Percentiles rank a stretch among this genome's conserved stretches.
Conservation (phyloP, 192 early-diverging fungal genomes). For the Umbelopsis vinacea region DNA sequence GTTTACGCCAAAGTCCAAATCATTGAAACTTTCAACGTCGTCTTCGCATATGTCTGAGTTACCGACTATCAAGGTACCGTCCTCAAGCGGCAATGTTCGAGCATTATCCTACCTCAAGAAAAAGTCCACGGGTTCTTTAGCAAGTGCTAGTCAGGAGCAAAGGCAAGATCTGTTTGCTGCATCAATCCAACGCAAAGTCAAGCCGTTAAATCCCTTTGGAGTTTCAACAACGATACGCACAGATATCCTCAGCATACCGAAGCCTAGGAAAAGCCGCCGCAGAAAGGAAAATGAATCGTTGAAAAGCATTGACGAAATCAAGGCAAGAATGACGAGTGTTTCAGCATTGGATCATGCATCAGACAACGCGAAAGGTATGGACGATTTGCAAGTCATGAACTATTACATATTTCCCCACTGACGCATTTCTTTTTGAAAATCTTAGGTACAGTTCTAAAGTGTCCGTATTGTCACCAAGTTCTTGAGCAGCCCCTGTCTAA, state of each 20-base stretch:
- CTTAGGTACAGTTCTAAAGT: not conserved
- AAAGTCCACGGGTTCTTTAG: not conserved
- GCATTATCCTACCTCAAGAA: conserved; percentile 18
- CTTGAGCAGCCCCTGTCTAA: conserved; percentile 8
- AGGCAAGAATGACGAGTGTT: conserved; percentile 4
- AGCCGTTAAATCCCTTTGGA: not conserved
- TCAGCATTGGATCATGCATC: not conserved
- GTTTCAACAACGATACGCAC: not conserved
- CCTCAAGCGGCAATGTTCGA: not conserved
- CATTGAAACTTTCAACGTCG: not conserved
- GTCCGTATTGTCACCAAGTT: conserved; percentile 22
- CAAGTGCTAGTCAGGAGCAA: not conserved
- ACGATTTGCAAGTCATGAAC: too few species aligned
- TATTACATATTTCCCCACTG: not conserved
- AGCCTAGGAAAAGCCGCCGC: not conserved
- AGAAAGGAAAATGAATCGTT: not conserved
- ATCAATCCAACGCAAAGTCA: not conserved
- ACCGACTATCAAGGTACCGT: not conserved
- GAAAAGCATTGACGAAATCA: not conserved
- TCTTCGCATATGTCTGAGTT: not conserved
- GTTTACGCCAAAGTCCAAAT: not conserved
- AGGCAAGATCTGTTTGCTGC: conserved; percentile 5
- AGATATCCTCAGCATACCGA: not conserved
- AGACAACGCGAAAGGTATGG: not conserved
- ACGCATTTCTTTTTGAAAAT: not conserved